These are phyloP conservation scores for Bacterosira constricta DNA, from an alignment of 108 stramenopile genomes.

Conservation along the genomic window DNA sequence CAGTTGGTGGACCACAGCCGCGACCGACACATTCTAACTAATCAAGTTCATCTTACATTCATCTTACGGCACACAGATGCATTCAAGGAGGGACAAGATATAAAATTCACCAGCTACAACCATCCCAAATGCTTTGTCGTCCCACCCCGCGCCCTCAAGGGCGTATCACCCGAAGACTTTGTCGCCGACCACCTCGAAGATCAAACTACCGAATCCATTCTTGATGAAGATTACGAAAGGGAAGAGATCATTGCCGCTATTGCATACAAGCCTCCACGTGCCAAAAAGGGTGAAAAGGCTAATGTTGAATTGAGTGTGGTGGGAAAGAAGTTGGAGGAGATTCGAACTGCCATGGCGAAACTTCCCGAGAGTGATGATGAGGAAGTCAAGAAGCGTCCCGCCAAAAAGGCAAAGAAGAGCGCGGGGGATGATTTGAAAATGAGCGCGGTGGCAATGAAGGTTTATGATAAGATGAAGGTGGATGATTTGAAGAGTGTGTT, in stretches of 20 bases:
- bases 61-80: too few relatives aligned
- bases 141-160: constrained; percentile 43
- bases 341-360: constrained; percentile 6
- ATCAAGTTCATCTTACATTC: too few relatives aligned
- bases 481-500: constrained; percentile 73
- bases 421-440: constrained; percentile 3
- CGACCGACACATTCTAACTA: too few relatives aligned
- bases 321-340: constrained; percentile 17
- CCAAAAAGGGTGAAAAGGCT: constrained; percentile 20
- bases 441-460: constrained; percentile 35
- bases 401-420: constrained; percentile 52
- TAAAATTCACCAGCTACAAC: constrained; percentile 28
- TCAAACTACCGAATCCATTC: constrained; percentile 32
- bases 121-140: constrained; percentile 62
- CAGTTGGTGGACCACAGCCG: too few relatives aligned
- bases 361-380: constrained; percentile 20
- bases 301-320: constrained; percentile 5
- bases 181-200: constrained; percentile 57
- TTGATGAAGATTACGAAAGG: constrained; percentile 20
- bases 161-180: constrained; percentile 46
- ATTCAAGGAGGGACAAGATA: too few relatives aligned
- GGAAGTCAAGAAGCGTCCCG: constrained; percentile 35
- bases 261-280: constrained; percentile 13
- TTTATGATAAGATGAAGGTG: constrained; percentile 50
- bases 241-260: constrained; percentile 39